Evolutionary conservation across 257 asterid species (phyloP).

Genomic region (Solanum virginianum): DNA sequence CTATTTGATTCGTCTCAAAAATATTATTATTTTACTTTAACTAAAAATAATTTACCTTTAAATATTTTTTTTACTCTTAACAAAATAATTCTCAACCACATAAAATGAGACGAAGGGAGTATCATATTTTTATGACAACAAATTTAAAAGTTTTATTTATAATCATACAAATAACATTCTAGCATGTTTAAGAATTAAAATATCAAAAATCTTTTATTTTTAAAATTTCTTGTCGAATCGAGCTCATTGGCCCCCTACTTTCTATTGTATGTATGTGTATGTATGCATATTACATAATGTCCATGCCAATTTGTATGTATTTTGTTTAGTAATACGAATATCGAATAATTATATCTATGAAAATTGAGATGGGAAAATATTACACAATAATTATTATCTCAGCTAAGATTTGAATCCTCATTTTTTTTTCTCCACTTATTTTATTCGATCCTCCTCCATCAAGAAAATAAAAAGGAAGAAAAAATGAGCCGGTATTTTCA

Average conservation of each 20-base stretch:
- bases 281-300: neutral
- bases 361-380: neutral
- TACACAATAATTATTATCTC: neutral
- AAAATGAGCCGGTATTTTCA: neutral
- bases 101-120: no score
- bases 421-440: neutral
- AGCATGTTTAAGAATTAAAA: neutral
- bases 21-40: no score
- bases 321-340: neutral
- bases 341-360: neutral
- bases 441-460: neutral
- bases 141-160: no score
- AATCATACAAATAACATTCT: no score
- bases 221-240: neutral
- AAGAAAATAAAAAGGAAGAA: neutral
- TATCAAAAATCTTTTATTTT: neutral
- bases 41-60: no score
- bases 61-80: no score
- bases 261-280: neutral
- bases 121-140: neutral
- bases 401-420: neutral
- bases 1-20: rapidly evolving
- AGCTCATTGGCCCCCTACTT: neutral
- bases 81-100: no score
- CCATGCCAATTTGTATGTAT: neutral